Evolutionary conservation across 2,329 filamentous ascomycete species (phyloP), one percentile per base, ranked within the genome.

Genomic region (Colletotrichum cereale): DNA sequence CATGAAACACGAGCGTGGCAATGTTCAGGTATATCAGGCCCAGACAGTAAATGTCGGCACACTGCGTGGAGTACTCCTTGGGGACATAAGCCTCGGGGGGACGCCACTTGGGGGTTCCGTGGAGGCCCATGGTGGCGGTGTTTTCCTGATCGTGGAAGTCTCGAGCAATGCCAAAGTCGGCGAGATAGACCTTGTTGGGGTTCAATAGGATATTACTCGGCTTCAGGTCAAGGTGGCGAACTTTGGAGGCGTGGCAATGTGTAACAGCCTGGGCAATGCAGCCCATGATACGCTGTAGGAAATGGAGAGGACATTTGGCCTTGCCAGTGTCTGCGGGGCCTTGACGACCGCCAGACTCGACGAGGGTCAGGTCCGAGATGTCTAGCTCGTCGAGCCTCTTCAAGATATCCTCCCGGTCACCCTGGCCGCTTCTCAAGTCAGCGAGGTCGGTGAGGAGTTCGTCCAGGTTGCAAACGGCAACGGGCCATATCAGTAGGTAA

Each of bases 81-180:
- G 76, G 75, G 31, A 80, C 77, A 34, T 81, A 80, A 0, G 84
- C 79, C 73, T 87, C 85, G 0, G 85, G 85, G 0, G 84, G 84
- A 14, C 81, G 80, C 84, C 84, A 87, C 58, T 80, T 84, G 24
- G 80, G 79, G 0, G 85, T 85, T 1, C 83, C 83, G 5, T 82
- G 81, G 12, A 77, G 67, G 0, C 82, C 82, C 38, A 82, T 80
- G 0, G 84, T 86, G 65, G 81, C 84, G 8, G 83, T 86, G 60
- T 84, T 80, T 12, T 86, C 84, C 31, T 81, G 80, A 52, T 81
- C 82, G 60, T 81, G 82, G 18, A 86, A 83, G 60, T 86, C 84
- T 62, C 81, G 79, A 16, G 85, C 84, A 31, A 86, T 85, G 44
- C 84, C 85, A 77, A 86, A 86, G 74, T 86, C 85, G 29, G 84